phyloP scores from a whole-genome alignment of 2,329 filamentous ascomycete species.

The Aspergillus proliferans region DNA sequence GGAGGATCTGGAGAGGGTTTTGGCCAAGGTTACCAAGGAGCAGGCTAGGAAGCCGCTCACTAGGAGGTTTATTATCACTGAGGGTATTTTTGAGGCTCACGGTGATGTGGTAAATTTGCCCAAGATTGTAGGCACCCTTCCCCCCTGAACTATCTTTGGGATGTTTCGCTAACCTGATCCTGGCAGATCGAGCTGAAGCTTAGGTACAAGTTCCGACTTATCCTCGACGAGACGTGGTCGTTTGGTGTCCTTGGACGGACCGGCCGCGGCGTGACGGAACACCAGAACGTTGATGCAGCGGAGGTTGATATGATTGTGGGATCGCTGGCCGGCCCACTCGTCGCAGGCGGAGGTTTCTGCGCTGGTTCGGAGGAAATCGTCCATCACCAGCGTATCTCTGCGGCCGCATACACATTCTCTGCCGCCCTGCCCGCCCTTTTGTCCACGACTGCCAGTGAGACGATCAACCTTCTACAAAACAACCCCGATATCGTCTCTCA shows the following conservation, averaged over 20 bases:
- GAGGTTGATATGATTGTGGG: conserved; percentile 97
- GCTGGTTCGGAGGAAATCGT: conserved; percentile 87
- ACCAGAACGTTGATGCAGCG: conserved; percentile 88
- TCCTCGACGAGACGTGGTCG: conserved; percentile 95
- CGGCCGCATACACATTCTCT: conserved; percentile 89
- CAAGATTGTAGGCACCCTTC: conserved; percentile 58
- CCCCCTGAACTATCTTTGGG: not conserved
- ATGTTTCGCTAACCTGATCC: conserved; percentile 4
- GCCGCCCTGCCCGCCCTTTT: conserved; percentile 89
- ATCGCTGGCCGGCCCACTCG: conserved; percentile 80
- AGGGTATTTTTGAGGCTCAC: conserved; percentile 85
- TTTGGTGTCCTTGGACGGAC: conserved; percentile 91
- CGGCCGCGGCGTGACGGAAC: conserved; percentile 87
- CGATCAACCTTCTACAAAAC: conserved; percentile 75
- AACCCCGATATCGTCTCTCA: conserved; percentile 74
- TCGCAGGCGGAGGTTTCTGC: conserved; percentile 92
- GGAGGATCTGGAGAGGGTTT: conserved; percentile 80
- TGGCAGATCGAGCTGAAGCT: conserved; percentile 78
- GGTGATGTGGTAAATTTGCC: conserved; percentile 82
- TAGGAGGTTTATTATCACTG: conserved; percentile 89
- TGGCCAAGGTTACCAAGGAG: conserved; percentile 80
- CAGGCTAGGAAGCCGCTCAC: conserved; percentile 85
- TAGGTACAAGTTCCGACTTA: conserved; percentile 95
- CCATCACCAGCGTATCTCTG: conserved; percentile 90
- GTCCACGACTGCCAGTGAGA: conserved; percentile 92